Conservation (phyloP, 495 filamentous ascomycete genomes). For the Elasticomyces elasticus region DNA sequence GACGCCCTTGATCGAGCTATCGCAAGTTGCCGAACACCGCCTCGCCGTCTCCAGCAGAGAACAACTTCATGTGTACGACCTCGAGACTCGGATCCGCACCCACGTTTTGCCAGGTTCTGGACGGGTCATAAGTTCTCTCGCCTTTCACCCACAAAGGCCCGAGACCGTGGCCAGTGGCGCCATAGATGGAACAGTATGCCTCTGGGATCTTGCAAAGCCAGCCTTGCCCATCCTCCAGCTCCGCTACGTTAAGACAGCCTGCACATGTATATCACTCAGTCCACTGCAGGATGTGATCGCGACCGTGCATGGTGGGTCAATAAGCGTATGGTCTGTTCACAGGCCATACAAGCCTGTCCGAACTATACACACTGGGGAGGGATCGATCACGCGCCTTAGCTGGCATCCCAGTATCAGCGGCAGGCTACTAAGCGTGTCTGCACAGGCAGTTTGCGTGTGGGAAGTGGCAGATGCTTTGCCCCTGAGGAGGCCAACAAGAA, state of each 20-base stretch:
- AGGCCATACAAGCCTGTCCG: background rate
- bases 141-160: background rate
- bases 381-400: background rate
- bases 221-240: background rate
- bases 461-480: background rate
- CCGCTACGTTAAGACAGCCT: background rate
- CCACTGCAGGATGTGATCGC: background rate
- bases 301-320: background rate
- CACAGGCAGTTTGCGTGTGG: constrained; percentile 1
- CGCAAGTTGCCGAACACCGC: too few relatives aligned
- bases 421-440: constrained; percentile 6
- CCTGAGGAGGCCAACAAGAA: background rate
- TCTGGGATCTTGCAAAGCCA: background rate
- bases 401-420: constrained; percentile 4
- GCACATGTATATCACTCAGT: background rate
- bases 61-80: background rate
- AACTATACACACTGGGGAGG: background rate
- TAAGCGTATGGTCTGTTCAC: background rate
- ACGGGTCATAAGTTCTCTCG: background rate
- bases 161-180: background rate
- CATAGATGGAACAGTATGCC: constrained; percentile 1
- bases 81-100: background rate
- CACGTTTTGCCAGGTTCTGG: constrained; percentile 1
- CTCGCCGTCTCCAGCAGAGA: background rate
- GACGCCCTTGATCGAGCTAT: too few relatives aligned